Evolutionary conservation across 352 stramenopile species (phyloP).

Genomic region (Globisporangium cederbergense): DNA sequence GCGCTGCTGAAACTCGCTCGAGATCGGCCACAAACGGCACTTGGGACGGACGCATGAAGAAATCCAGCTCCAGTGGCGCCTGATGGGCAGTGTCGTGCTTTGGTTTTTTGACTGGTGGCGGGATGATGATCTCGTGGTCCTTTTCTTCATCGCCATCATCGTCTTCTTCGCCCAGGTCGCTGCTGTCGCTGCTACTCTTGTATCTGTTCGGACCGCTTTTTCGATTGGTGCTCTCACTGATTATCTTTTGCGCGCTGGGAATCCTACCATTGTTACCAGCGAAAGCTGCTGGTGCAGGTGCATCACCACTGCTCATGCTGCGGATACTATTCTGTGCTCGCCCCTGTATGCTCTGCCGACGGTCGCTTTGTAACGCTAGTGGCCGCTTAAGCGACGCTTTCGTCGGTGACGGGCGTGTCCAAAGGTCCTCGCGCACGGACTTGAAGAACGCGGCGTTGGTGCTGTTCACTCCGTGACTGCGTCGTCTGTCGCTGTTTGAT

Average conservation of each 20-base stretch:
- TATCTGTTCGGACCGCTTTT: background rate
- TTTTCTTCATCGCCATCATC: background rate
- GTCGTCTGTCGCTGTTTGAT: background rate
- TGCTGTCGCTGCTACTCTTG: constrained; percentile 16
- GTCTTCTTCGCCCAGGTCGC: constrained; percentile 1
- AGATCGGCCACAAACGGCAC: constrained; percentile 13
- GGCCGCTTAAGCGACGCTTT: constrained; percentile 14
- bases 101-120: background rate
- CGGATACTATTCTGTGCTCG: background rate
- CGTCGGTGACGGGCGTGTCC: background rate
- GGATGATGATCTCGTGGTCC: background rate
- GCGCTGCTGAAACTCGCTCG: background rate
- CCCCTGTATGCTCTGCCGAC: background rate
- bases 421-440: constrained; percentile 3
- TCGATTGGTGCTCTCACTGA: background rate
- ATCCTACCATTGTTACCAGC: background rate
- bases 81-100: background rate
- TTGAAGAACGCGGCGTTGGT: constrained; percentile 1
- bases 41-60: constrained; percentile 10
- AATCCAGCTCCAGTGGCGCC: constrained; percentile 3
- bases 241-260: background rate
- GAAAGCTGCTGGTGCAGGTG: background rate
- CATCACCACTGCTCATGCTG: background rate
- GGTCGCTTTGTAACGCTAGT: background rate
- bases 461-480: background rate